phyloP scores from a whole-genome alignment of 73 alveolate species.

The Vitrella brassicaformis region DNA sequence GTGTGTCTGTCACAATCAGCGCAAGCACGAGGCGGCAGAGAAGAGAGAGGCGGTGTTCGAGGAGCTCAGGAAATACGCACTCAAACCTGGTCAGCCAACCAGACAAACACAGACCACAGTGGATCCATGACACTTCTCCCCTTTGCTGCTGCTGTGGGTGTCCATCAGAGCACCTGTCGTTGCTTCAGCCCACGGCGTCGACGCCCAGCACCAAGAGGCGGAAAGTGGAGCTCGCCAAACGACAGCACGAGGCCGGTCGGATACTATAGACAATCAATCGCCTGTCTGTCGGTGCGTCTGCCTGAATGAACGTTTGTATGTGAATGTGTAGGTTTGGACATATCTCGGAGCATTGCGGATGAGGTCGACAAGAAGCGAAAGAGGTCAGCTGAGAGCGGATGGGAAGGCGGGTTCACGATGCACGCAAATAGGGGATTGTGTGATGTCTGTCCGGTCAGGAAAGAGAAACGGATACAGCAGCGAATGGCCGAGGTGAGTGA shows the following conservation, averaged over 20 bases:
- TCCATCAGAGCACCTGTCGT: background rate
- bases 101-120: background rate
- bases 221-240: no score
- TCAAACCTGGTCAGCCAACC: background rate
- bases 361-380: no score
- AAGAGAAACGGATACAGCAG: background rate
- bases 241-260: no score
- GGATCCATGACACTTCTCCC: background rate
- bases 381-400: no score
- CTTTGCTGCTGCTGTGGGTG: background rate
- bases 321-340: no score
- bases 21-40: background rate
- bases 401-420: no score
- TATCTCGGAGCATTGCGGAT: no score
- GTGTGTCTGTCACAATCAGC: no score
- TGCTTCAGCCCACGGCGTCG: background rate
- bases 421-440: no score
- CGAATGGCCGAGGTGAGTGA: background rate
- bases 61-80: background rate
- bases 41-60: background rate
- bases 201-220: no score
- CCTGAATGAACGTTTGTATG: background rate
- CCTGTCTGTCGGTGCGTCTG: background rate
- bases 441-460: background rate
- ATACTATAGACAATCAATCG: no score